Evolutionary conservation across 2,329 filamentous ascomycete species (phyloP), one percentile per base, ranked within the genome.

Genomic region (Trichoderma koningiopsis): DNA sequence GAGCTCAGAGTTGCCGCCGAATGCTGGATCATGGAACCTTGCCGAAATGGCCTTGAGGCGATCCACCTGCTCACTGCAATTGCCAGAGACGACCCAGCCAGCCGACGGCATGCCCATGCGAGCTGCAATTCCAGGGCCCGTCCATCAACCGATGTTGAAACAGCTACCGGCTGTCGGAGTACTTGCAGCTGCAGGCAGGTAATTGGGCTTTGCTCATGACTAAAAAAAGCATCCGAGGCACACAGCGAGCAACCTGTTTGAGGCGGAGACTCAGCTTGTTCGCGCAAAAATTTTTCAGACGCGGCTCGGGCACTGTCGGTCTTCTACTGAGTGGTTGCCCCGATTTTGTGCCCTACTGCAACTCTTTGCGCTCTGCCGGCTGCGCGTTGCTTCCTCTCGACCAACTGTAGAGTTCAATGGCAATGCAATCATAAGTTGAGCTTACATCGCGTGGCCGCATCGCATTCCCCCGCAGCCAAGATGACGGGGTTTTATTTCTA

Each of bases 241-340:
- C 49, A 4, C 31, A 63, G 33, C 53, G 53, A 13, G 52, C 33
- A n/a, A n/a, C 47, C 13, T 63, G 24, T 63, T 52, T 37, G 40
- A 35, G 55, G 55, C 55, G 37, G 55, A 67, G 64, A 53, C 37
- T 40, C 63, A 57, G 55, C 40, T 29, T 47, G 37, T 58, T 58
- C n/a, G 16, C 35, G 35, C 19, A 49, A 49, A 49, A 52, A 16
- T 8, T 35, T 61, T 56, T 68, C 66, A 58, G 66, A 24, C 27
- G n/a, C 59, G 58, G 59, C 66, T 69, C 68, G 68, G 68, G 47
- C 66, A 62, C 61, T 58, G 31, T 68, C 65, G 65, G 65, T 24
- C 13, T 68, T 13, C 19, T 55, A 22, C 35, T 29, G 7, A 13
- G n/a, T n/a, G 29, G 29, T 3, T n/a, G 29, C 27, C 53, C 53